A percentile compares a stretch with the other conserved stretches of the same genome.
Evolutionary conservation across 192 early-diverging fungal species (phyloP).

Genomic region (Rhizoclosmatium sp.): DNA sequence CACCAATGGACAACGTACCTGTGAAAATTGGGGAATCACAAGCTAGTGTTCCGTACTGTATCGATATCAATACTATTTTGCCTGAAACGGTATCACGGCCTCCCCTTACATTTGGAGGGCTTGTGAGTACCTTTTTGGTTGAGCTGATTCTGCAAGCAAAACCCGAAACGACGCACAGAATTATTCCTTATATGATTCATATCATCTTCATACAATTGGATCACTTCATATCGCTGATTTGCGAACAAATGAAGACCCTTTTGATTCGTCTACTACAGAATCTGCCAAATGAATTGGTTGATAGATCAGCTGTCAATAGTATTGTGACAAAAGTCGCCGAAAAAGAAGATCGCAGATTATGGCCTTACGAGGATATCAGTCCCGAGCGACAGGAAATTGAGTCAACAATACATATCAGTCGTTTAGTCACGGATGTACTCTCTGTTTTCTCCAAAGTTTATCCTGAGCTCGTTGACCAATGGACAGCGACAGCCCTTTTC

Average conservation of each 20-base stretch:
- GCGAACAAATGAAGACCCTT: slow-evolving; percentile 77
- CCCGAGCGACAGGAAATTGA: slow-evolving; percentile 55
- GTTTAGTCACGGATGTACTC: slow-evolving; percentile 55
- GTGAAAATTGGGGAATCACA: slow-evolving; percentile 1
- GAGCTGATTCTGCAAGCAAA: slow-evolving; percentile 82
- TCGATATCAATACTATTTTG: slow-evolving; percentile 74
- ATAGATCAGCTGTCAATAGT: slow-evolving; percentile 31
- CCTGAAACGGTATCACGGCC: slow-evolving; percentile 70
- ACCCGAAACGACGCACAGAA: slow-evolving; percentile 58
- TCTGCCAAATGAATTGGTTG: slow-evolving; percentile 12
- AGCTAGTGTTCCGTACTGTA: slow-evolving; percentile 55
- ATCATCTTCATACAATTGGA: slow-evolving; percentile 85
- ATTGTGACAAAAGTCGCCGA: slow-evolving; percentile 63
- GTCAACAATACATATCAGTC: slow-evolving; percentile 41
- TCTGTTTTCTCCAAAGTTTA: slow-evolving; percentile 54
- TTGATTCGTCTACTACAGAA: slow-evolving; percentile 75
- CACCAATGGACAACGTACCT: slow-evolving; percentile 44
- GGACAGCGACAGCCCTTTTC: slow-evolving; percentile 81
- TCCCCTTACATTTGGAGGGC: slow-evolving; percentile 75
- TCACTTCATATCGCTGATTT: slow-evolving; percentile 75
- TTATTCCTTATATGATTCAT: slow-evolving; percentile 78
- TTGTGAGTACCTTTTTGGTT: slow-evolving; percentile 79
- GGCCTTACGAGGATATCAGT: slow-evolving; percentile 82
- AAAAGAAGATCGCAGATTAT: slow-evolving; percentile 79
- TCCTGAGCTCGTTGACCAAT: slow-evolving; percentile 54